Conservation (phyloP, 2,329 filamentous ascomycete genomes). For the Calonectria pseudoreteaudii region DNA sequence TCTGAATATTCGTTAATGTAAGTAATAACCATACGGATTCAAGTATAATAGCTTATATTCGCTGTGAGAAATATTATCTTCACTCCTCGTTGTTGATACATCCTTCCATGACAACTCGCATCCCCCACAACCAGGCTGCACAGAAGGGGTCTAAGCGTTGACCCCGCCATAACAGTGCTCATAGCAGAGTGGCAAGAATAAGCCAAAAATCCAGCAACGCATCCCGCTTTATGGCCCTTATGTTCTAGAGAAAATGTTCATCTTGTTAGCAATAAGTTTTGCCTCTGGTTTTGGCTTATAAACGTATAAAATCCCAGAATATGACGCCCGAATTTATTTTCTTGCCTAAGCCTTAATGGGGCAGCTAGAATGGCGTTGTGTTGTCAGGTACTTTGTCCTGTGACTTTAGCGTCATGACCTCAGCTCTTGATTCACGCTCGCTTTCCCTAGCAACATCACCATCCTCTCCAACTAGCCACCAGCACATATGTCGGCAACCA, state of each 20-base stretch:
- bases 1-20: too few relatives aligned
- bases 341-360: neutral
- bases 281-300: neutral
- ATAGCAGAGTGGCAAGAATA: neutral
- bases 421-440: neutral
- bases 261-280: neutral
- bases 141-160: neutral
- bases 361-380: neutral
- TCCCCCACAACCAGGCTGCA: neutral
- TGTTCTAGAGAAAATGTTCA: neutral
- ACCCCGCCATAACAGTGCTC: neutral
- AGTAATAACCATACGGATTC: neutral
- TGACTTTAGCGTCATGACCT: neutral
- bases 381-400: neutral
- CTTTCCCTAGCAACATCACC: slow-evolving; percentile 24
- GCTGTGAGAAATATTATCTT: neutral
- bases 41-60: neutral
- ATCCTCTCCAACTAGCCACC: slow-evolving; percentile 17
- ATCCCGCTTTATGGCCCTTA: neutral
- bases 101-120: neutral
- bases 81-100: neutral
- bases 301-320: neutral
- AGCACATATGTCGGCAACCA: slow-evolving; percentile 62
- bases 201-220: neutral
- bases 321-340: too few relatives aligned